phyloP scores from a whole-genome alignment of 2,329 filamentous ascomycete species.

The Blastomyces emzantsi region DNA sequence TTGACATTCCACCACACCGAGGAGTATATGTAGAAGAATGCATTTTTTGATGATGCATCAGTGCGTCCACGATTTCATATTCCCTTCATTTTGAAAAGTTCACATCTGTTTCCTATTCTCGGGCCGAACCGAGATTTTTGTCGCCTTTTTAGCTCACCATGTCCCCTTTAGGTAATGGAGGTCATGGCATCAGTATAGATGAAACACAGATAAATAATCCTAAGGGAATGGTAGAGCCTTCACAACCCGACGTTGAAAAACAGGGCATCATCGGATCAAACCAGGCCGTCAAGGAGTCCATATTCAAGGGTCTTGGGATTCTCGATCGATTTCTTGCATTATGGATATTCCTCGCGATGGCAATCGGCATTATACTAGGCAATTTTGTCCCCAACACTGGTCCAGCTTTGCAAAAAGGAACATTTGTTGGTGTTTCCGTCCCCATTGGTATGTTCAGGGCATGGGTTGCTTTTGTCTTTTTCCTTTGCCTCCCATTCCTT shows the following conservation, averaged over 20 bases:
- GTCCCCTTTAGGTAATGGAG: neutral
- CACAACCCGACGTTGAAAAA: neutral
- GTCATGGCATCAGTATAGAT: neutral
- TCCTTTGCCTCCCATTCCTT: neutral
- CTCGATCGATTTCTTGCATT: constrained; percentile 57
- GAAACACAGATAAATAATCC: neutral
- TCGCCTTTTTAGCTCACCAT: neutral
- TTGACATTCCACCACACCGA: neutral
- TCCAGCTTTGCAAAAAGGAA: constrained; percentile 56
- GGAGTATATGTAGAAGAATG: neutral
- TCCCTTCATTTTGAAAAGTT: neutral
- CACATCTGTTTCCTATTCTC: neutral
- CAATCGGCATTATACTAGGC: constrained; percentile 62
- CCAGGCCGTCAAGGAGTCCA: constrained; percentile 15
- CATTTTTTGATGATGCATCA: neutral
- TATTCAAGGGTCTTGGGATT: constrained; percentile 45
- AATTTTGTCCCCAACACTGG: constrained; percentile 61
- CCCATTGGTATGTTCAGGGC: constrained; percentile 48
- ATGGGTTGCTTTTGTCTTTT: constrained; percentile 18
- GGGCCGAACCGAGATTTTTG: neutral
- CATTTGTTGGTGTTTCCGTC: constrained; percentile 61
- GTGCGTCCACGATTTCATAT: neutral
- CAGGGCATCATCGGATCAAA: neutral
- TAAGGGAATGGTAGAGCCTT: neutral
- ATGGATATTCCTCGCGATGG: constrained; percentile 74